Conservation (phyloP, 192 early-diverging fungal species). For the Coemansia biformis region DNA sequence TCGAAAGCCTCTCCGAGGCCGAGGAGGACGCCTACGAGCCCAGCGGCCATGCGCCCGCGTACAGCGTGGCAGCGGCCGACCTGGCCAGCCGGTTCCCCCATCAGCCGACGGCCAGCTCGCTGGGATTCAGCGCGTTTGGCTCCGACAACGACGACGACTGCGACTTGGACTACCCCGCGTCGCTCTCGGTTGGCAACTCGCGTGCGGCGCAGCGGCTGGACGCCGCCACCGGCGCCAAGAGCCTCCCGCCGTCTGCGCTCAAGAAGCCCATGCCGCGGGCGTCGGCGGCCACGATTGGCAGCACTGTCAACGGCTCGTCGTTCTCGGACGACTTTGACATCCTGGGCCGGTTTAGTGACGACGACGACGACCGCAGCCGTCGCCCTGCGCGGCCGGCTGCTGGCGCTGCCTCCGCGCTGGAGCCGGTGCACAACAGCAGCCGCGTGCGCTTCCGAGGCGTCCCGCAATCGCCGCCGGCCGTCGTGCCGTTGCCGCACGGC, state of each 20-base stretch:
- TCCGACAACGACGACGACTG: conserved; percentile 22
- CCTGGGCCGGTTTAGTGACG: conserved; percentile 42
- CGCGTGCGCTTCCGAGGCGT: conserved; percentile 28
- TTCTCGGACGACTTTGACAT: conserved; percentile 25
- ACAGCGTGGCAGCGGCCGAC: conserved; percentile 24
- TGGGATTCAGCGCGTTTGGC: conserved; percentile 32
- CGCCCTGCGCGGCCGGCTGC: neutral
- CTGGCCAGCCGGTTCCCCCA: conserved; percentile 40
- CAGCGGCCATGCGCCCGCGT: conserved; percentile 5
- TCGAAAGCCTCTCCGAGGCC: conserved; percentile 39
- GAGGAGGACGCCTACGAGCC: conserved; percentile 22
- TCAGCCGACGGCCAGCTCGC: conserved; percentile 25
- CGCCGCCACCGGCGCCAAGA: conserved; percentile 11
- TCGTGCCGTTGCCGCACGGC: conserved; percentile 17
- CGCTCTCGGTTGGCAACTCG: conserved; percentile 21
- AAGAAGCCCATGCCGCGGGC: neutral
- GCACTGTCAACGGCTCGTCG: conserved; percentile 17
- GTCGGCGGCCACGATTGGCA: conserved; percentile 2
- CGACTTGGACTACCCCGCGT: conserved; percentile 41
- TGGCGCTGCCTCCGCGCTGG: no score
- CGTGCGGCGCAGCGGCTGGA: neutral
- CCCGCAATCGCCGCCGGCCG: conserved; percentile 3
- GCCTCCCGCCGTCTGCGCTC: conserved; percentile 13
- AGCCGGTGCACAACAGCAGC: conserved; percentile 2
- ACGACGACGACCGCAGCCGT: conserved; percentile 4